Conservation (phyloP, 129 eudicot species). For the Flaveria brownii region DNA sequence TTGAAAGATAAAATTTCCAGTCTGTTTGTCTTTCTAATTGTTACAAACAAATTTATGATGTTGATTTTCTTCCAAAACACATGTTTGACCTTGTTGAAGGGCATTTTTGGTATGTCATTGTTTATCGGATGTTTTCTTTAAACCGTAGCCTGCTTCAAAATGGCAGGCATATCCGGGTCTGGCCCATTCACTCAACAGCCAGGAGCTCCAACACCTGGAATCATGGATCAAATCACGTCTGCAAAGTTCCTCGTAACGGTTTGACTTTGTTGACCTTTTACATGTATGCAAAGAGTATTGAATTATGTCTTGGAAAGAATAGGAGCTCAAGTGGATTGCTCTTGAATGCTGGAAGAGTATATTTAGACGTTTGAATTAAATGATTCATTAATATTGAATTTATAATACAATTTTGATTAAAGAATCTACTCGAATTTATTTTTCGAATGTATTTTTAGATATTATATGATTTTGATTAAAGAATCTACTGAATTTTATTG, state of each 20-base stretch:
- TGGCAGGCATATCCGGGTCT: constrained; percentile 75
- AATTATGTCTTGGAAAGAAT: too few relatives aligned
- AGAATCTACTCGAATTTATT: too few relatives aligned
- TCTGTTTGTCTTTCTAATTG: not conserved
- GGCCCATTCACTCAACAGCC: constrained; percentile 65
- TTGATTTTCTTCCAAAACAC: not conserved
- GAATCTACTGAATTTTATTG: too few relatives aligned
- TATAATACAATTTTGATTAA: too few relatives aligned
- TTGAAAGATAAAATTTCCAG: not conserved
- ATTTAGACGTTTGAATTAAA: too few relatives aligned
- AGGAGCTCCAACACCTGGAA: constrained; percentile 69
- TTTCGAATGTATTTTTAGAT: too few relatives aligned
- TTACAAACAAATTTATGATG: not conserved
- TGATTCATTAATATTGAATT: too few relatives aligned
- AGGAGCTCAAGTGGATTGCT: too few relatives aligned
- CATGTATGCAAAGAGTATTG: too few relatives aligned
- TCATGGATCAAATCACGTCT: constrained; percentile 72
- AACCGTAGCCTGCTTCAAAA: not conserved
- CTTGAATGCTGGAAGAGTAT: too few relatives aligned
- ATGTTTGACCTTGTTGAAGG: constrained; percentile 15
- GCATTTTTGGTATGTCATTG: not conserved
- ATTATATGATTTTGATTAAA: too few relatives aligned
- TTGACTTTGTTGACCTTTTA: not conserved
- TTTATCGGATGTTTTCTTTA: not conserved
- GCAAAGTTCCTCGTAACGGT: constrained; percentile 51